Base-by-base conservation (phyloP, 257 asterid species). In the Rauvolfia tetraphylla region DNA sequence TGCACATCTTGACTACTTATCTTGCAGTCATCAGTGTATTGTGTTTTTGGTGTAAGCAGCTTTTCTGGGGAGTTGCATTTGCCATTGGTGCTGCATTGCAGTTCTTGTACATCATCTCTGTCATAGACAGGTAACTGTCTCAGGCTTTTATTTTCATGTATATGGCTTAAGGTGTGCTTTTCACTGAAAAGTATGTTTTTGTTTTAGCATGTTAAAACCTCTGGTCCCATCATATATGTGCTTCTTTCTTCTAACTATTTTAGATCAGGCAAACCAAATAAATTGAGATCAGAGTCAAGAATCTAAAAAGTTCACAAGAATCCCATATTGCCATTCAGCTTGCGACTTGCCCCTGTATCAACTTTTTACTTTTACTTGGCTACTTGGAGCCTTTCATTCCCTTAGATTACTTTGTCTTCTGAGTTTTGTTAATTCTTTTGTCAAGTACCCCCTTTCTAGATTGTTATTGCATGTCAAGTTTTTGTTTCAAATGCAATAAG, bases 1-100 rank as follows among this genome's bases (percentile, higher is more conserved):
- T 95, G 76, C 99, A 95, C 77, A 78, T 92, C 62, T 85, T 95
- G 89, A 91, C 99, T 66, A 92, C 99, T 34, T 95, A 93, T 87
- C 97, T 95, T 82, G 99, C 99, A 62, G 97, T 92, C 75, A 82
- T 92, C 69, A 91, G 99, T 79, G 97, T 95, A 72, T 80, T 95
- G 75, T 92, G 97, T 79, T 95, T 92, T 78, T 95, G 99, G 98
- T 76, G 82, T 62, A 79, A 90, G 79, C 97, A 92, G 83, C 82
- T 89, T 80, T 89, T 91, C 79, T 95, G 98, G 98, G 99, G 98
- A 70, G 93, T 88, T 54, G 95, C 92, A 8, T 92, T 95, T 90
- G 92, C 97, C 51, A 84, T 86, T 84, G 99, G 96, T 59, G 96
- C 99, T 53, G 86, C 84, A 34, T 86, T 95, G 93, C 99, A 92